phyloP scores from a whole-genome alignment of 345 rosid species.

The Arabidopsis arenosa region DNA sequence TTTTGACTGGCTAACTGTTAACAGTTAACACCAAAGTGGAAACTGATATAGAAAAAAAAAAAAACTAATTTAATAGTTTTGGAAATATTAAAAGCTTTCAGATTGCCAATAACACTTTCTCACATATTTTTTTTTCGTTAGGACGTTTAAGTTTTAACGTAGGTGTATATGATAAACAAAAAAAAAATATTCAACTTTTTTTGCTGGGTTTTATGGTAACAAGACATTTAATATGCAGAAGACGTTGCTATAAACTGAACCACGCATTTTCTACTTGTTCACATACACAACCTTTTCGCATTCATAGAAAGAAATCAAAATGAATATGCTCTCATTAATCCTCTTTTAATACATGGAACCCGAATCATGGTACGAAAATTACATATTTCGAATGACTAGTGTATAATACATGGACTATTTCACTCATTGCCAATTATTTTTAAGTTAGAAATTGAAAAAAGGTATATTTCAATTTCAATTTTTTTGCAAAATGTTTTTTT shows the following conservation, averaged over 20 bases:
- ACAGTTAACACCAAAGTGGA: no score
- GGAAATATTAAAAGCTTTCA: not conserved
- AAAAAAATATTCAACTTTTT: not conserved
- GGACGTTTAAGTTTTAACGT: not conserved
- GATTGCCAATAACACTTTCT: not conserved
- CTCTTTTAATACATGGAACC: not conserved
- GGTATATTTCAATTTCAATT: no score
- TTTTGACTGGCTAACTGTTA: no score
- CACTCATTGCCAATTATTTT: no score
- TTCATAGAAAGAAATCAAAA: constrained; percentile 14
- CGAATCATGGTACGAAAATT: not conserved
- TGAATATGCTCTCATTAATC: not conserved
- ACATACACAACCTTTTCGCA: not conserved
- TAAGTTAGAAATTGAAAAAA: no score
- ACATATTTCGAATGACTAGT: not conserved
- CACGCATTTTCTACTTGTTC: constrained; percentile 37
- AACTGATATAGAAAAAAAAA: no score
- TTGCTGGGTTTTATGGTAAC: not conserved
- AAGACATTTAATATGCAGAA: constrained; percentile 23
- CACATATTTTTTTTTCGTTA: not conserved
- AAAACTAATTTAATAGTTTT: not conserved
- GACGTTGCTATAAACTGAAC: constrained; percentile 26
- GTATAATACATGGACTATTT: no score
- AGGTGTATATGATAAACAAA: constrained; percentile 1
- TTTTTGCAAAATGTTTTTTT: no score